A percentile compares a stretch with the other conserved stretches of the same genome.
phyloP scores from a whole-genome alignment of 2,329 filamentous ascomycete genomes.

The Alternaria tenuissima region DNA sequence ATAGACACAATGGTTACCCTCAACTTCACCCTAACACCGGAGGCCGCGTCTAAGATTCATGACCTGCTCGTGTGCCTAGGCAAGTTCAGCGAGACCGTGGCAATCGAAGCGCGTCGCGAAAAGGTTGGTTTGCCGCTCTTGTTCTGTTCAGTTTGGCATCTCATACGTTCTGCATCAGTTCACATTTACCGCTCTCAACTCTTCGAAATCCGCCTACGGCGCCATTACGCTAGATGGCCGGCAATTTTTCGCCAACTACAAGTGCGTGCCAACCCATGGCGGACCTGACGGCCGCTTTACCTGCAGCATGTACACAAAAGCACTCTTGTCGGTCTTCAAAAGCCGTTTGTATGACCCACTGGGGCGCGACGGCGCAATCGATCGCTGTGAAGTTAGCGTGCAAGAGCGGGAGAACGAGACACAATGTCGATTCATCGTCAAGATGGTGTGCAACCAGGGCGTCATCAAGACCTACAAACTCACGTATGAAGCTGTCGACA shows the following conservation, averaged over 20 bases:
- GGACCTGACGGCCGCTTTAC: constrained; percentile 66
- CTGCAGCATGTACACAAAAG: constrained; percentile 76
- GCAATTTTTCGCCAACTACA: constrained; percentile 77
- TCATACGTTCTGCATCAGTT: constrained; percentile 57
- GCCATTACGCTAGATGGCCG: constrained; percentile 72
- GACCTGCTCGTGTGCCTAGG: constrained; percentile 77
- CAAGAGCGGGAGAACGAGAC: constrained; percentile 73
- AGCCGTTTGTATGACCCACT: constrained; percentile 69
- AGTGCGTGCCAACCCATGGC: constrained; percentile 60
- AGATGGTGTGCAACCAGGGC: constrained; percentile 77
- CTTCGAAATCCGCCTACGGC: constrained; percentile 81
- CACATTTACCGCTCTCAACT: constrained; percentile 76
- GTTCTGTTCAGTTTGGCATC: constrained; percentile 22
- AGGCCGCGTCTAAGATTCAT: constrained; percentile 74
- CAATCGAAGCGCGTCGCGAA: constrained; percentile 74
- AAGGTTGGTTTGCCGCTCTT: constrained; percentile 58
- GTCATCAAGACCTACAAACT: constrained; percentile 80
- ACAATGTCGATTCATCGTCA: constrained; percentile 77
- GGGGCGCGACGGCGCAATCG: constrained; percentile 74
- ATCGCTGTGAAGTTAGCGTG: constrained; percentile 76
- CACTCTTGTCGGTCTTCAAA: constrained; percentile 76
- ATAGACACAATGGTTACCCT: constrained; percentile 57
- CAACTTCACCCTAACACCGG: constrained; percentile 76
- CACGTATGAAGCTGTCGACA: constrained; percentile 76
- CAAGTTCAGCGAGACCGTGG: constrained; percentile 83